Base-by-base conservation (phyloP, 352 stramenopile genomes). In the Phytophthora pinifolia region DNA sequence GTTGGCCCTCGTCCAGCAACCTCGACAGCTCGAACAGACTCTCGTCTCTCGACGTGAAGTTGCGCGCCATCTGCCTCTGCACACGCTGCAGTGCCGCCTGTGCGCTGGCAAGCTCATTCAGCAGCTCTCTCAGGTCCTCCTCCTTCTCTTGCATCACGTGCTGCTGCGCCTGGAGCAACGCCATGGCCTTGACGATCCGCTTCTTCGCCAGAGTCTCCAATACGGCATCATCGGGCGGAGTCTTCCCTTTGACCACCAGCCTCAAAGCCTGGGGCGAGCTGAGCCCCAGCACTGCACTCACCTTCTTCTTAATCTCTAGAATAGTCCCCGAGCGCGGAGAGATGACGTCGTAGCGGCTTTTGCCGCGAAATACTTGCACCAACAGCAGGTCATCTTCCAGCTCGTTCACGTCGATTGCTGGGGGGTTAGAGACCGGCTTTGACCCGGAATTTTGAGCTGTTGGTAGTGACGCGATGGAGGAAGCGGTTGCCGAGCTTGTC, bases 241-340 rank as follows among this genome's bases (percentile, higher is more conserved):
- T 84, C 56, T 85, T 84, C 36, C 78, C 81, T 32, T 88, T 87
- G 35, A 92, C 46, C 32, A 92, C 59, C 9, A 92, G 47, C 4
- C 71, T 75, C 42, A 92, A 44, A 3, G 71, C 70, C 6, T 72
- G 58, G 25, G 60, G 46, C 2, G 63, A 66, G 15, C 52, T 38
- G 14, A 88, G 60, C 2, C 76, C 74, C 46, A 87, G n/a, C 22
- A 82, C 60, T 17, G 43, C 61, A 54, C 70, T 71, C 8, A 88
- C 17, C 22, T 75, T 72, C 36, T 54, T 54, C 49, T 92, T 92
- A 8, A 88, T 67, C 0, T 57, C 41, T 12, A 78, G 32, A 25
- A 91, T 46, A 1, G 48, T 60, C 1, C 49, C 38, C 13, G 46
- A 65, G n/a, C 36, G 36, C 15, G 46, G 46, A 30, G 82, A 73